phyloP scores from a whole-genome alignment of 2,329 filamentous ascomycete species.

The Aureobasidium sp. region DNA sequence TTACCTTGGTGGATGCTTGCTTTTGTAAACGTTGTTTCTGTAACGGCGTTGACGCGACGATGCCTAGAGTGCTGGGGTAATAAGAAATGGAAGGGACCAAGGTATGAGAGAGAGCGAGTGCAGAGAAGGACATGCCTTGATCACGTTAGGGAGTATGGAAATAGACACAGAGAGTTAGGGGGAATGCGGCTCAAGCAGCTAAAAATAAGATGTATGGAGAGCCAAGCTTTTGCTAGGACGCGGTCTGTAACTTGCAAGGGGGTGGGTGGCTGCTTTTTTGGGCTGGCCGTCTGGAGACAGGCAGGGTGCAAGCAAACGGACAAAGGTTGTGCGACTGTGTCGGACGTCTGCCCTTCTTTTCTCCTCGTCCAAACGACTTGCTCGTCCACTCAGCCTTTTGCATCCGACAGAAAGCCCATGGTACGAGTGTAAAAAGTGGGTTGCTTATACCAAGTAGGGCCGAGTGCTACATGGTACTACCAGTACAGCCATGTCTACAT shows the following conservation, averaged over 20 bases:
- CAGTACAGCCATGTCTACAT: background rate
- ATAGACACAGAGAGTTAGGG: background rate
- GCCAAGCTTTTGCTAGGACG: background rate
- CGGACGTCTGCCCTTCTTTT: background rate
- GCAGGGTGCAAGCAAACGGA: background rate
- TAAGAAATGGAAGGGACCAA: background rate
- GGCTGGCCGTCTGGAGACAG: background rate
- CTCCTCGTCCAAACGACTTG: background rate
- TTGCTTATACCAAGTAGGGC: background rate
- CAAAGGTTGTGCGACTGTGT: background rate
- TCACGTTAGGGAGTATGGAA: background rate
- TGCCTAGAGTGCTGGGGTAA: background rate
- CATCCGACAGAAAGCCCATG: background rate
- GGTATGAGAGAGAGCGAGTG: background rate
- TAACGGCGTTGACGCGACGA: background rate
- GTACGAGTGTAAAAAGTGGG: background rate
- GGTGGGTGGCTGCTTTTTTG: constrained; percentile 6
- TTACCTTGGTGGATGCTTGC: constrained; percentile 8
- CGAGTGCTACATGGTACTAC: background rate
- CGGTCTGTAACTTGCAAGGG: background rate
- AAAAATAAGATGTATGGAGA: constrained; percentile 3
- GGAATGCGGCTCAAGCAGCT: background rate
- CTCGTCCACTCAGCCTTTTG: background rate
- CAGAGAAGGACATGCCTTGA: no score
- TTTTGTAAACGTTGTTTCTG: constrained; percentile 2